Percentiles rank a stretch among this genome's conserved stretches.
Conservation (phyloP, 2,329 filamentous ascomycete genomes). For the Aspergillus pseudoterreus region DNA sequence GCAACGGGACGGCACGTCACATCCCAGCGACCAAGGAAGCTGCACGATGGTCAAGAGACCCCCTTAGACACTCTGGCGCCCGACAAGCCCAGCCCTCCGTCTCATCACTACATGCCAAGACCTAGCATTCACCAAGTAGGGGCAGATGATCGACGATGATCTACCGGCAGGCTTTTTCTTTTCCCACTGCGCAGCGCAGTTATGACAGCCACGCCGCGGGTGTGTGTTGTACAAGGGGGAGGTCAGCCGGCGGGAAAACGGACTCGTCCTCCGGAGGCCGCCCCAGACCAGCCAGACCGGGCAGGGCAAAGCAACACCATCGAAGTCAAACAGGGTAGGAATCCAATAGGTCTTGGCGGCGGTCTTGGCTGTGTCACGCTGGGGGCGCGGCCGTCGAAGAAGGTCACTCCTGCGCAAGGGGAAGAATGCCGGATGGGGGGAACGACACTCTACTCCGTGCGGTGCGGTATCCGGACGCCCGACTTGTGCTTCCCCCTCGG, state of each 20-base stretch:
- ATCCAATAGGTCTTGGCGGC: neutral
- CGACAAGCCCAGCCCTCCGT: neutral
- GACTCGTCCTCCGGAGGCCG: neutral
- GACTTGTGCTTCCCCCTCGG: neutral
- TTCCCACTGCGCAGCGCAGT: neutral
- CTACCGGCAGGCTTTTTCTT: constrained; percentile 8
- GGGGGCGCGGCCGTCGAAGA: neutral
- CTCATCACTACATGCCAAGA: constrained; percentile 9
- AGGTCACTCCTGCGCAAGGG: neutral
- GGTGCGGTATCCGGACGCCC: neutral
- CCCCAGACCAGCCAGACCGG: neutral
- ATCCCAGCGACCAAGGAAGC: neutral
- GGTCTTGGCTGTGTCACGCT: constrained; percentile 1
- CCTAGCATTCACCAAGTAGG: constrained; percentile 7
- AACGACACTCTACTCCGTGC: neutral
- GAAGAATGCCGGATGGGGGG: neutral
- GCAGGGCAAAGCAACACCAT: neutral
- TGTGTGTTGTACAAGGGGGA: no score
- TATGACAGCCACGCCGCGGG: neutral
- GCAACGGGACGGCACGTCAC: neutral
- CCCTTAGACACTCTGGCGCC: neutral
- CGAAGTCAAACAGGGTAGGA: neutral
- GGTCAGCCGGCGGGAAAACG: neutral
- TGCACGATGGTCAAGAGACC: neutral
- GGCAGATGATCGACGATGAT: constrained; percentile 20